Evolutionary conservation across 2,329 filamentous ascomycete species (phyloP), one percentile per base, ranked within the genome.

Genomic region (Colletotrichum shisoi): DNA sequence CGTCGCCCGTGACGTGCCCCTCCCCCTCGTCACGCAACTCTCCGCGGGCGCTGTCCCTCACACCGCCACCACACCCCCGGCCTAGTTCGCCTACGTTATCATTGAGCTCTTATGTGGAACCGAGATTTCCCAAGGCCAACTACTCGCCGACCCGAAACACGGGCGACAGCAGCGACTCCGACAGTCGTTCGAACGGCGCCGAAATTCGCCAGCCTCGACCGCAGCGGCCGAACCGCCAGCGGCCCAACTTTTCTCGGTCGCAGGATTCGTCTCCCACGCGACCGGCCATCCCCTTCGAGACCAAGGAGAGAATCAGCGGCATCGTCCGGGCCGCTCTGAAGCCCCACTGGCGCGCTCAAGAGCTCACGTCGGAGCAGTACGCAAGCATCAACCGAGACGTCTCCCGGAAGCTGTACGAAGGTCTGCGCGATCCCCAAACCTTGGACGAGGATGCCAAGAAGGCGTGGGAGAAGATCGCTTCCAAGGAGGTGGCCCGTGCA

Each of bases 361-460:
- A 68, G 46, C 85, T 98, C 69, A 93, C 89, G 19, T 92, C 93
- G 71, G 92, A 97, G 67, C 91, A 97, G 77, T 99, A 96, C 77
- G 94, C 92, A 3, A 88, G 88, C 63, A 97, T 98, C 79, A 98
- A 98, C 76, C 89, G 93, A 69, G 90, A 91, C 68, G 89, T 98
- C 40, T 97, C 93, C 48, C 90, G 93, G 65, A 91, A 90, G 79
- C 82, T 99, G 66, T 99, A 99, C 78, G 93, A 88, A 70, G 85
- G 88, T 69, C 82, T 87, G 52, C 81, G 82, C 54, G 81, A 84
- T 68, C 82, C 83, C 15, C 79, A 83, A 21, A 78, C 82, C 27
- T 83, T 95, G 37, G 86, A 91, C 73, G 84, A 90, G 24, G 85
- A 87, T 34, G 86, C 87, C 63, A 86, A 88, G 64, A 86, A 85